Percentiles rank a stretch among this genome's conserved stretches.
These are phyloP conservation scores for Kwoniella botswanensis DNA, from an alignment of 768 basidiomycete genomes.

Conservation along the genomic window DNA sequence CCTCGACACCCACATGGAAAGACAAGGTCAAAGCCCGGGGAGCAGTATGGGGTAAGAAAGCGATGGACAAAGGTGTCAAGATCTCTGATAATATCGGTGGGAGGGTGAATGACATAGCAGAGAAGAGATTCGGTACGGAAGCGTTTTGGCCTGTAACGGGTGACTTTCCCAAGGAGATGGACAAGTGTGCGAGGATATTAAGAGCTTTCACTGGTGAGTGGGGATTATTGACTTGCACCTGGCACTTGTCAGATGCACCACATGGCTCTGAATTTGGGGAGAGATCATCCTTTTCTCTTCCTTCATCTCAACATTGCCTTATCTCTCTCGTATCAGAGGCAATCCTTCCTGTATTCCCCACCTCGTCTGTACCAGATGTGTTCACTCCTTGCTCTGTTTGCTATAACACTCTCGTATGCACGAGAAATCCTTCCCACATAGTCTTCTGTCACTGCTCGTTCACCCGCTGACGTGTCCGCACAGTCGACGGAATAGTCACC, in stretches of 20 bases:
- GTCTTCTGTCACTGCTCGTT: too few relatives aligned
- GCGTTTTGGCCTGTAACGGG: conserved; percentile 57
- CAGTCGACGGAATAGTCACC: conserved; percentile 25
- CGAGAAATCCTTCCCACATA: too few relatives aligned
- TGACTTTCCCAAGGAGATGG: conserved; percentile 56
- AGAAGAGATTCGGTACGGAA: conserved; percentile 56
- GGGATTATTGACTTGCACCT: background rate
- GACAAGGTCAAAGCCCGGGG: conserved; percentile 40
- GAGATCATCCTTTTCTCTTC: too few relatives aligned
- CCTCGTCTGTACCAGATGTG: too few relatives aligned
- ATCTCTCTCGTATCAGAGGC: too few relatives aligned
- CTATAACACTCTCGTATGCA: too few relatives aligned
- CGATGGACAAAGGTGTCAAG: conserved; percentile 49
- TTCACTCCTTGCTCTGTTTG: too few relatives aligned
- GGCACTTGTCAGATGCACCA: background rate
- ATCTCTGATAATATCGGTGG: conserved; percentile 52
- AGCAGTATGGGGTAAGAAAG: conserved; percentile 47
- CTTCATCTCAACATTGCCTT: too few relatives aligned
- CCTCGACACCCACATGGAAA: conserved; percentile 31
- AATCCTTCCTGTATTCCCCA: too few relatives aligned
- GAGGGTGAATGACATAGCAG: conserved; percentile 52
- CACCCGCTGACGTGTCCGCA: background rate
- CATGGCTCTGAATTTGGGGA: too few relatives aligned
- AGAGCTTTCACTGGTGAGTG: conserved; percentile 56
- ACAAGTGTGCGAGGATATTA: conserved; percentile 56